phyloP scores from a whole-genome alignment of 225 moss, liverwort and hornwort species.

The Sphagnum tenellum region DNA sequence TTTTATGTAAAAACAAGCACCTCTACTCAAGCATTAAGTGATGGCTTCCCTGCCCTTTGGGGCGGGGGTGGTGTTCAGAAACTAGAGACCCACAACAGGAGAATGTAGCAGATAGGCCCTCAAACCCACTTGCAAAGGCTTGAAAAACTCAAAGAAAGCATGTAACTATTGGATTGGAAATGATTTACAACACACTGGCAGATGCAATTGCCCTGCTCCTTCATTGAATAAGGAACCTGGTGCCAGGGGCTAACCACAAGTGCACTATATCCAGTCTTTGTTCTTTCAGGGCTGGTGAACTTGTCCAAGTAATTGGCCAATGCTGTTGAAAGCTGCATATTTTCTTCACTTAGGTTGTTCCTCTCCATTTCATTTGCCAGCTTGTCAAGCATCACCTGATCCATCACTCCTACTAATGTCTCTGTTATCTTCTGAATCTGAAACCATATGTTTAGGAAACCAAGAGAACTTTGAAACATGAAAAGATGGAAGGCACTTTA shows the following conservation, averaged over 20 bases:
- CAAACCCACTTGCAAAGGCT: too few relatives aligned
- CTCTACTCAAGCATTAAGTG: background rate
- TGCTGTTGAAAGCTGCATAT: constrained; percentile 37
- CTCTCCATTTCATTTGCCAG: constrained; percentile 63
- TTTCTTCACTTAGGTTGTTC: constrained; percentile 42
- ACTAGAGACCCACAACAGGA: too few relatives aligned
- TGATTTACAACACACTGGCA: background rate
- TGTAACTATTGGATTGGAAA: background rate
- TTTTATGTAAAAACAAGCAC: background rate
- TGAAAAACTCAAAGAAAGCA: too few relatives aligned
- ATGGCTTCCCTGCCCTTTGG: background rate
- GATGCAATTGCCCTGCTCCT: background rate
- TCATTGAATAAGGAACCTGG: background rate
- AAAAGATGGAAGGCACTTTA: background rate
- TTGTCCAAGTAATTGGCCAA: constrained; percentile 50
- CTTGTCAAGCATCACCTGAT: constrained; percentile 78
- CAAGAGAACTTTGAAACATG: background rate
- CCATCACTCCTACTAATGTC: background rate
- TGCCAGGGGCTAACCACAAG: constrained; percentile 20
- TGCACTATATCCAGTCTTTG: constrained; percentile 25
- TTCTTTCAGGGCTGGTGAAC: constrained; percentile 28
- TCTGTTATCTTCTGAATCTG: background rate
- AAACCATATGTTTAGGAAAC: background rate
- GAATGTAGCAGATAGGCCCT: too few relatives aligned
- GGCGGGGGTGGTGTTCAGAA: too few relatives aligned